These are phyloP conservation scores for Cucurbita maxima DNA, from an alignment of 306 rosid species.

Conservation along the genomic window DNA sequence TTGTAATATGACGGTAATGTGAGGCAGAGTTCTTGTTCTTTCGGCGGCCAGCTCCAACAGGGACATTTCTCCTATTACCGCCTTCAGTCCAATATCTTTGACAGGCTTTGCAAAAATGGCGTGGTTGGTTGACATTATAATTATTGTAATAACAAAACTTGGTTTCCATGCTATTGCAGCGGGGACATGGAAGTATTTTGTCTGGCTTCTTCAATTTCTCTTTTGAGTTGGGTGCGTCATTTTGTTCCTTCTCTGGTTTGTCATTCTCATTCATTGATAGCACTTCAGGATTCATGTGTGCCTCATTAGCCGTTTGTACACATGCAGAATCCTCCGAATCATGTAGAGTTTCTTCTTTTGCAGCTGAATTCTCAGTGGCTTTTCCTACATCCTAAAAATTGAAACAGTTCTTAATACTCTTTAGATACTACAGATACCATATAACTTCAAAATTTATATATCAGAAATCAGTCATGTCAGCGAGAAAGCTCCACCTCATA, in stretches of 20 bases:
- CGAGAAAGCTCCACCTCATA: not conserved
- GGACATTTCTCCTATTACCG: conserved; percentile 88
- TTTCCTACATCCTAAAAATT: conserved; percentile 43
- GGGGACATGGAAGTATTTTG: conserved; percentile 75
- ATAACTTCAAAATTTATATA: not conserved
- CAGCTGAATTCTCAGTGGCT: conserved; percentile 14
- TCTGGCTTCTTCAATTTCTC: conserved; percentile 88
- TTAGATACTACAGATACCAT: not conserved
- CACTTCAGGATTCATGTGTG: conserved; percentile 32
- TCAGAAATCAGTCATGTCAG: not conserved
- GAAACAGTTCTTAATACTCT: not conserved
- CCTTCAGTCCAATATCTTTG: conserved; percentile 97
- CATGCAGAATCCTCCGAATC: conserved; percentile 20
- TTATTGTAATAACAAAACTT: conserved; percentile 90
- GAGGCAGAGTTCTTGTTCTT: conserved; percentile 68
- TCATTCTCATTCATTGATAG: conserved; percentile 33
- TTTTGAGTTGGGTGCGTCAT: conserved; percentile 23
- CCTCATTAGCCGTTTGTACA: conserved; percentile 17
- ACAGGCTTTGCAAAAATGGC: conserved; percentile 89
- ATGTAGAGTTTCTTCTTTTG: conserved; percentile 19
- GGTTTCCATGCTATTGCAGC: conserved; percentile 91
- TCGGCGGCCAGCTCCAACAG: conserved; percentile 87
- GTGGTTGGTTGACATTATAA: conserved; percentile 81
- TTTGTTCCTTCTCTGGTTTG: conserved; percentile 33
- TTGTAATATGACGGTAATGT: conserved; percentile 42